Evolutionary conservation across 345 rosid genomes (phyloP), one percentile per base, ranked within the genome.

Genomic region (Citropsis articulata): DNA sequence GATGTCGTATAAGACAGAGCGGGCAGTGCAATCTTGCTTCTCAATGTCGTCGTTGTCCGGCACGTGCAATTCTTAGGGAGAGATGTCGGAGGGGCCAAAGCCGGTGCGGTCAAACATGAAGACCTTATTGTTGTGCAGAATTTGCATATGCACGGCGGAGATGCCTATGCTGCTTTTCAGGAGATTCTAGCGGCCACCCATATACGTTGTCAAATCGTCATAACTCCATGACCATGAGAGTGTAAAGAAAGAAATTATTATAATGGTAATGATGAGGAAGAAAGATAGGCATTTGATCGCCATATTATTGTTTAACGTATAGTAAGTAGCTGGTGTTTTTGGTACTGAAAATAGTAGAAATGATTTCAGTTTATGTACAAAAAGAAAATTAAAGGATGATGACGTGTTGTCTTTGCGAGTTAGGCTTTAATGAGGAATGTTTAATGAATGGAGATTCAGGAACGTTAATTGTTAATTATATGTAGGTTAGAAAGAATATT

Each of bases 101-200:
- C 91, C 91, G 14, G 94, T 91, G 36, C 97, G 91, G 74, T 94
- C 94, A 65, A 94, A 94, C 72, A 94, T 84, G 79, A 94, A 69
- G 53, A 89, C 91, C 79, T 79, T 88, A 82, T 83, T 85, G 83
- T 90, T 83, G 21, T 81, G 82, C 71, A 91, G 89, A 40, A 91
- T 78, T 66, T 92, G 93, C 87, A 91, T 90, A 88, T 94, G 95
- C 98, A 92, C 90, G 75, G 95, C 91, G n/a, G 93, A 94, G 75
- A 94, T 70, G 78, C 98, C 96, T 59, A 89, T 80, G 89, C 87
- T 91, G 57, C 83, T 77, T 62, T 78, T 81, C 28, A 88, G 81
- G 19, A 87, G 77, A n/a, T 77, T 78, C 92, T 92, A 88, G 38
- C 55, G n/a, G 10, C 89, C 91, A 6, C 80, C 83, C 35, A 14